A percentile compares a stretch with the other conserved stretches of the same genome.
phyloP scores from a whole-genome alignment of 768 basidiomycete genomes.

The Serendipita sp. region DNA sequence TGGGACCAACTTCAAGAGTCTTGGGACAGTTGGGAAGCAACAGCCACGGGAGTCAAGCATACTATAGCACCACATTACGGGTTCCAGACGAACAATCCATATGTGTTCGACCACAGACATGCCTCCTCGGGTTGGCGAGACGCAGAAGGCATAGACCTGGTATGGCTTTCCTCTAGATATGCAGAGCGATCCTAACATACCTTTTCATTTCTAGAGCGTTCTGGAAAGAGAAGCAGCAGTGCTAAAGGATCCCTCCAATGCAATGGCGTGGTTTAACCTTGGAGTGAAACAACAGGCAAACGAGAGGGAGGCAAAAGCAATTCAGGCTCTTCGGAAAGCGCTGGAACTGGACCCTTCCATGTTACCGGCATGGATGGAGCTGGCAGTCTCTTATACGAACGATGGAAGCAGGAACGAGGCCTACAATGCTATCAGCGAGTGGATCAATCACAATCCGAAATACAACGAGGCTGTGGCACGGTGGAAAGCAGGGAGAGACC shows the following conservation, averaged over 20 bases:
- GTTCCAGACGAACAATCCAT: conserved; percentile 69
- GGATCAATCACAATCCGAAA: conserved; percentile 52
- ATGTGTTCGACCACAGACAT: conserved; percentile 41
- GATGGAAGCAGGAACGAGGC: conserved; percentile 63
- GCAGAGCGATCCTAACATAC: conserved; percentile 23
- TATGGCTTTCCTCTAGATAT: conserved; percentile 11
- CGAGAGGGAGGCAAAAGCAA: conserved; percentile 82
- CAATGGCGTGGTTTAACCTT: conserved; percentile 73
- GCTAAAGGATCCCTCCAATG: conserved; percentile 55
- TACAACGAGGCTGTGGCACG: conserved; percentile 22
- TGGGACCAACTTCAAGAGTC: conserved; percentile 60
- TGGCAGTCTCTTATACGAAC: conserved; percentile 84
- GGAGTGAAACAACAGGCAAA: conserved; percentile 97
- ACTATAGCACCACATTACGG: conserved; percentile 34
- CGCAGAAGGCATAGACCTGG: conserved; percentile 12
- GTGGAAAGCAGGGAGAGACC: conserved; percentile 8
- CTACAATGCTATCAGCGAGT: conserved; percentile 65
- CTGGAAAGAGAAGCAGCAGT: conserved; percentile 82
- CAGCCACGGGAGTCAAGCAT: conserved; percentile 42
- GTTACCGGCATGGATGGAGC: conserved; percentile 73
- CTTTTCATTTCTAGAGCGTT: conserved; percentile 40
- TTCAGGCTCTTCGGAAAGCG: conserved; percentile 67
- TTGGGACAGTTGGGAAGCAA: conserved; percentile 75
- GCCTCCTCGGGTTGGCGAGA: neutral
- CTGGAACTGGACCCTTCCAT: conserved; percentile 65